Evolutionary conservation across 192 early-diverging fungal genomes (phyloP).

Genomic region (Pecoramyces ruminantium): DNA sequence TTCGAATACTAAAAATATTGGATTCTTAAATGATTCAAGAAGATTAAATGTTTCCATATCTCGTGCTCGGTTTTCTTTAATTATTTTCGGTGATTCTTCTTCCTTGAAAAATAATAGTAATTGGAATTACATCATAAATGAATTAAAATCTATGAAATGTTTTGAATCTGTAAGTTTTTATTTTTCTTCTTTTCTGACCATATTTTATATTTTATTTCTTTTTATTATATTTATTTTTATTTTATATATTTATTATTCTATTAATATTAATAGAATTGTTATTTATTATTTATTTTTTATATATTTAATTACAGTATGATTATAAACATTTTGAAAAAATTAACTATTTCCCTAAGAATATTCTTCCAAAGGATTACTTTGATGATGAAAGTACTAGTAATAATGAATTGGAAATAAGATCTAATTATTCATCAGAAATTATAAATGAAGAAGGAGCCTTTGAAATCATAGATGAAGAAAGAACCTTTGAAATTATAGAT

Average conservation of each 20-base stretch:
- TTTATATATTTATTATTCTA: no score
- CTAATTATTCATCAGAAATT: no score
- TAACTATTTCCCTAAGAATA: background rate
- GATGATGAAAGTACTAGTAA: no score
- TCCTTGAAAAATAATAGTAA: conserved; percentile 36
- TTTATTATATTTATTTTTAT: no score
- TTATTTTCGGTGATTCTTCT: conserved; percentile 56
- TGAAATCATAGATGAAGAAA: no score
- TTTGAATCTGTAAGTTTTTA: background rate
- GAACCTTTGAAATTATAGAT: no score
- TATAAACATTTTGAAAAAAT: background rate
- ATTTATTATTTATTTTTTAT: no score
- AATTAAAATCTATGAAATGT: conserved; percentile 28
- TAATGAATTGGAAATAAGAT: no score
- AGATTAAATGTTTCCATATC: conserved; percentile 87
- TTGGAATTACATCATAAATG: conserved; percentile 58
- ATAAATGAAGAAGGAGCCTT: no score
- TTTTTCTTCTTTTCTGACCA: no score
- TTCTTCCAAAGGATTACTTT: background rate
- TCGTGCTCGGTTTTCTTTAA: conserved; percentile 63
- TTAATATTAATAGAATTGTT: no score
- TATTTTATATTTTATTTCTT: no score
- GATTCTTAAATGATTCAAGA: conserved; percentile 64
- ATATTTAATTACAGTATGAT: background rate
- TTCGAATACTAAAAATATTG: conserved; percentile 31